Conservation (phyloP, 768 basidiomycete species). For the Suillus paluster region DNA sequence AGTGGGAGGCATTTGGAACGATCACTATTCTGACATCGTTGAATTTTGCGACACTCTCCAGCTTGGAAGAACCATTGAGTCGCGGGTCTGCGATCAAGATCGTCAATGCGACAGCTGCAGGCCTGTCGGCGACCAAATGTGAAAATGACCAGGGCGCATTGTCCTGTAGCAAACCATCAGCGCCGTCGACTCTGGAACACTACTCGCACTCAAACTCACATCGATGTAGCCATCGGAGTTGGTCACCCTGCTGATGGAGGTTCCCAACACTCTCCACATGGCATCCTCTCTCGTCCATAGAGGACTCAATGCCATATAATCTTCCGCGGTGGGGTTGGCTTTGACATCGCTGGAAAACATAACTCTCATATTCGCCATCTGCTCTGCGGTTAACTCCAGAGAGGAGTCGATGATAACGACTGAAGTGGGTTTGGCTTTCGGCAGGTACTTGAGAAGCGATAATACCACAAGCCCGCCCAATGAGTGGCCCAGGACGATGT, state of each 20-base stretch:
- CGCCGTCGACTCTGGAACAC: neutral
- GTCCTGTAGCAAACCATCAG: constrained; percentile 11
- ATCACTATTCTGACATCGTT: constrained; percentile 14
- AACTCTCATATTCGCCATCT: constrained; percentile 3
- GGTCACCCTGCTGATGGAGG: constrained; percentile 3
- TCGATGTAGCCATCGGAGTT: constrained; percentile 15
- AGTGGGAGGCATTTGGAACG: constrained; percentile 18
- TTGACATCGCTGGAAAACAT: neutral
- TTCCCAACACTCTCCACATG: constrained; percentile 14
- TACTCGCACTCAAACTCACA: constrained; percentile 1
- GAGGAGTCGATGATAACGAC: constrained; percentile 27
- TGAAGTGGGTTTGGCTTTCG: constrained; percentile 4
- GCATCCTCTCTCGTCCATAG: constrained; percentile 16
- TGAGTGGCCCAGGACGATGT: constrained; percentile 23
- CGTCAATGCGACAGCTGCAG: constrained; percentile 10
- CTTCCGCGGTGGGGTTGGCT: neutral
- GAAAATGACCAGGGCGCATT: constrained; percentile 23
- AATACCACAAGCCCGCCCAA: constrained; percentile 22
- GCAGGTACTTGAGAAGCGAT: constrained; percentile 20
- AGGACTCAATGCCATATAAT: constrained; percentile 14
- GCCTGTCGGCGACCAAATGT: constrained; percentile 10
- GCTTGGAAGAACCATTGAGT: constrained; percentile 12
- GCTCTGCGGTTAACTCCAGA: constrained; percentile 6
- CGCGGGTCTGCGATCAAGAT: constrained; percentile 18
- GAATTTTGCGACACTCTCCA: constrained; percentile 12